These are phyloP conservation scores for Lagerstroemia speciosa DNA, from an alignment of 345 rosid genomes.

Conservation along the genomic window DNA sequence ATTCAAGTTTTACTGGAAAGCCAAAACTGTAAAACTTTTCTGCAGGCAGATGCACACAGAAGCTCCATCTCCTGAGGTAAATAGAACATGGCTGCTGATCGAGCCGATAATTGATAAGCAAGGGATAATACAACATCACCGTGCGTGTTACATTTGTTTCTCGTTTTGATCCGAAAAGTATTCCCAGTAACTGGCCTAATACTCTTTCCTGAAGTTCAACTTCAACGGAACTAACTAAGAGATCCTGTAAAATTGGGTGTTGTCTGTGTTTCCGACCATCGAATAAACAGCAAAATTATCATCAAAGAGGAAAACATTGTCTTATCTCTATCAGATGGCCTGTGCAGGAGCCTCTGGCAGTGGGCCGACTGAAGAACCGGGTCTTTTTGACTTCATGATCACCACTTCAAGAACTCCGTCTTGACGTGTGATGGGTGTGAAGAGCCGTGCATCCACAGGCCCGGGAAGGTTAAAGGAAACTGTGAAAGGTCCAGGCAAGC, in stretches of 20 bases:
- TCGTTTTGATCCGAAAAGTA: not conserved
- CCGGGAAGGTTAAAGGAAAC: slow-evolving; percentile 62
- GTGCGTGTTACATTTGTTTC: not conserved
- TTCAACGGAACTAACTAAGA: not conserved
- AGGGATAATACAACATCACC: not conserved
- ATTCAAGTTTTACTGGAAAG: not conserved
- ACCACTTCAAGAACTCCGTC: slow-evolving; percentile 67
- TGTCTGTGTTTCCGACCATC: not conserved
- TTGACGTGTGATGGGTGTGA: slow-evolving; percentile 29
- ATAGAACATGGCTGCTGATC: not conserved
- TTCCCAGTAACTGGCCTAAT: not conserved
- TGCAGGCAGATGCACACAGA: not conserved
- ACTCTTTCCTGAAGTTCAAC: not conserved
- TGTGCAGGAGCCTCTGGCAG: not conserved
- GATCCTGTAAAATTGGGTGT: not conserved
- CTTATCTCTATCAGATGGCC: not conserved
- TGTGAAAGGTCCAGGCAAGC: slow-evolving; percentile 53
- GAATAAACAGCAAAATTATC: not conserved
- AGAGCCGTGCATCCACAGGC: slow-evolving; percentile 62
- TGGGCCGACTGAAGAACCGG: not conserved
- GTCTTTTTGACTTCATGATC: slow-evolving; percentile 28
- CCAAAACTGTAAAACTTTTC: not conserved
- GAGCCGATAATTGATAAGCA: not conserved
- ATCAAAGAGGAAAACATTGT: not conserved
- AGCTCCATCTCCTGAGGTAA: not conserved